Conservation (phyloP, 148 eudicot species). For the Chenopodium berlandieri region DNA sequence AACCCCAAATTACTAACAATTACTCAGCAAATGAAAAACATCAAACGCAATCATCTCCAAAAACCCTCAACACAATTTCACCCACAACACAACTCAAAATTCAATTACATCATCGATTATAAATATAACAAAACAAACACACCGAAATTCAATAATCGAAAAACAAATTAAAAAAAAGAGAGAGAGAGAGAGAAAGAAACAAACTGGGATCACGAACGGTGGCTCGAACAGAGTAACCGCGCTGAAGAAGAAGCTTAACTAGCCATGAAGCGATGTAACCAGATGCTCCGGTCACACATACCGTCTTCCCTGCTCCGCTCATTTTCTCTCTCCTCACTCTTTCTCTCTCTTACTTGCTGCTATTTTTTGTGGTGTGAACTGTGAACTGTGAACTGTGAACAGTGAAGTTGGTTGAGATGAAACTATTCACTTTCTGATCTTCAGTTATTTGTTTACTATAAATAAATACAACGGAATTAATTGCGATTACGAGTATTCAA, state of each 20-base stretch:
- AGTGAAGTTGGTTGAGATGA: too few relatives aligned
- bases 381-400: too few relatives aligned
- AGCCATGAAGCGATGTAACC: conserved; percentile 48
- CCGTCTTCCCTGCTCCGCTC: conserved; percentile 21
- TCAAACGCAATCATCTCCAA: neutral
- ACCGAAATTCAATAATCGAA: neutral
- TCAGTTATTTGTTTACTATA: too few relatives aligned
- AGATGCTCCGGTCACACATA: conserved; percentile 39
- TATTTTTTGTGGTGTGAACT: too few relatives aligned
- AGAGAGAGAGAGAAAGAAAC: conserved; percentile 1
- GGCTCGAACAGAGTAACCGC: conserved; percentile 44
- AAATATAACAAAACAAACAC: neutral
- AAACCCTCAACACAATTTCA: neutral
- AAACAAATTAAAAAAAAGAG: neutral
- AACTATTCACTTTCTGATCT: too few relatives aligned
- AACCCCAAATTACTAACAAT: neutral
- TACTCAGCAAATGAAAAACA: neutral
- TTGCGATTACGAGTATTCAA: too few relatives aligned
- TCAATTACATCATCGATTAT: neutral
- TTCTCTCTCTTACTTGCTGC: neutral
- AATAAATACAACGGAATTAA: too few relatives aligned
- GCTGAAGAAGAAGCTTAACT: conserved; percentile 37
- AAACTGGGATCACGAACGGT: conserved; percentile 35
- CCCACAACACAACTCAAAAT: too few relatives aligned
- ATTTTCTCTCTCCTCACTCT: conserved; percentile 3